A percentile compares a stretch with the other conserved stretches of the same genome.
These are phyloP conservation scores for Psilocybe cyanescens DNA, from an alignment of 768 basidiomycete genomes.

Conservation along the genomic window DNA sequence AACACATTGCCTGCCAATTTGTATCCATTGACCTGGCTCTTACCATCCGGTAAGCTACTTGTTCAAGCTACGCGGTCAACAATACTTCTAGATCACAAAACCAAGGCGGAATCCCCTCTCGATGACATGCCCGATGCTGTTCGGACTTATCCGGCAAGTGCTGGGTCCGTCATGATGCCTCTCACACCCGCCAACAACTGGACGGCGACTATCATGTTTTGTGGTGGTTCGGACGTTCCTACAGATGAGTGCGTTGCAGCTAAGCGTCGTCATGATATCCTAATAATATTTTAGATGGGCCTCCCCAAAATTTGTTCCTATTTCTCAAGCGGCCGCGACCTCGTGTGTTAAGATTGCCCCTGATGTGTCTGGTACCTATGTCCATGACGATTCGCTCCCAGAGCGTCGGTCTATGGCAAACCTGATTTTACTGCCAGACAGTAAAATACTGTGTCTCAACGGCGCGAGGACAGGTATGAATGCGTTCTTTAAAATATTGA, in stretches of 20 bases:
- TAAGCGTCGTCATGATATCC: neutral
- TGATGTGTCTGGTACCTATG: slow-evolving; percentile 60
- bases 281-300: slow-evolving; percentile 40
- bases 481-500: slow-evolving; percentile 15
- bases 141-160: slow-evolving; percentile 76
- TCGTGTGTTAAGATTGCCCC: slow-evolving; percentile 83
- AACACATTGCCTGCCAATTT: slow-evolving; percentile 75
- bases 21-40: slow-evolving; percentile 73
- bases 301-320: slow-evolving; percentile 49
- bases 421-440: slow-evolving; percentile 70
- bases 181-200: slow-evolving; percentile 82
- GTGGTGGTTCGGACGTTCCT: slow-evolving; percentile 72
- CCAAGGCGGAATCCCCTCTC: slow-evolving; percentile 56
- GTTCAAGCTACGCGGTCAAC: slow-evolving; percentile 67
- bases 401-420: slow-evolving; percentile 75
- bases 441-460: slow-evolving; percentile 66
- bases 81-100: slow-evolving; percentile 64
- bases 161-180: slow-evolving; percentile 76
- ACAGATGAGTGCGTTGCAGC: slow-evolving; percentile 41
- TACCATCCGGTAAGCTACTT: slow-evolving; percentile 65
- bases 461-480: slow-evolving; percentile 64
- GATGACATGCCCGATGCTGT: slow-evolving; percentile 69
- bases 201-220: slow-evolving; percentile 82
- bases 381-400: slow-evolving; percentile 65
- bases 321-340: slow-evolving; percentile 57